Conservation (phyloP, 75 land plant species). For the Ceratopteris richardii region DNA sequence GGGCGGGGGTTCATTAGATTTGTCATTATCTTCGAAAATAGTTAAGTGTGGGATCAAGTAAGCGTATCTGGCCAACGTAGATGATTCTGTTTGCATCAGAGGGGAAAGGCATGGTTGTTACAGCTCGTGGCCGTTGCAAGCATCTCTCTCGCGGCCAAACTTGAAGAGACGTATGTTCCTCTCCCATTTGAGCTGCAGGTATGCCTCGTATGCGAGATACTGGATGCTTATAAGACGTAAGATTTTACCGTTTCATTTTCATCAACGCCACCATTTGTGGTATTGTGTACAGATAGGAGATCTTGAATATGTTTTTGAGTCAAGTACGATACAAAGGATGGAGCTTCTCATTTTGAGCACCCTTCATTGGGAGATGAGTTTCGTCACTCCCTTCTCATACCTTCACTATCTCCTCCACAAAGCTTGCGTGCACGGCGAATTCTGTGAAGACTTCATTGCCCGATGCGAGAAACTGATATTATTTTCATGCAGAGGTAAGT, state of each 20-base stretch:
- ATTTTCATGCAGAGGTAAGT: too few relatives aligned
- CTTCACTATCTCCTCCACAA: conserved; percentile 1
- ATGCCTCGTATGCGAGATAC: too few relatives aligned
- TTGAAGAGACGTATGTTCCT: conserved; percentile 5
- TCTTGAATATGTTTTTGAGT: conserved; percentile 3
- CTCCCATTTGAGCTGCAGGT: conserved; percentile 5
- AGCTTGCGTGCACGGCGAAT: not conserved
- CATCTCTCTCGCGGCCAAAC: conserved; percentile 2
- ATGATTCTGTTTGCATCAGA: not conserved
- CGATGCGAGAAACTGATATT: too few relatives aligned
- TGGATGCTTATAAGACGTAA: too few relatives aligned
- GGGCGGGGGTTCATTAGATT: too few relatives aligned
- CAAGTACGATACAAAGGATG: conserved; percentile 7
- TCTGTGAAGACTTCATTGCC: too few relatives aligned
- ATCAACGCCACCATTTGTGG: too few relatives aligned
- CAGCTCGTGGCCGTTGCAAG: conserved; percentile 1
- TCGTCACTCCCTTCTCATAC: conserved; percentile 9
- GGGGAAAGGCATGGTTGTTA: conserved; percentile 3
- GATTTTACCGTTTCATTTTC: too few relatives aligned
- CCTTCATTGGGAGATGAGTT: conserved; percentile 4
- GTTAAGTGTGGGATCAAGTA: too few relatives aligned
- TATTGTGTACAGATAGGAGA: conserved; percentile 1
- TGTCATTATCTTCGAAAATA: too few relatives aligned
- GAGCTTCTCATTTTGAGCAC: not conserved
- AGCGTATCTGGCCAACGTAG: too few relatives aligned